These are phyloP conservation scores for Pythium folliculosum DNA, from an alignment of 352 stramenopile genomes.

Conservation along the genomic window DNA sequence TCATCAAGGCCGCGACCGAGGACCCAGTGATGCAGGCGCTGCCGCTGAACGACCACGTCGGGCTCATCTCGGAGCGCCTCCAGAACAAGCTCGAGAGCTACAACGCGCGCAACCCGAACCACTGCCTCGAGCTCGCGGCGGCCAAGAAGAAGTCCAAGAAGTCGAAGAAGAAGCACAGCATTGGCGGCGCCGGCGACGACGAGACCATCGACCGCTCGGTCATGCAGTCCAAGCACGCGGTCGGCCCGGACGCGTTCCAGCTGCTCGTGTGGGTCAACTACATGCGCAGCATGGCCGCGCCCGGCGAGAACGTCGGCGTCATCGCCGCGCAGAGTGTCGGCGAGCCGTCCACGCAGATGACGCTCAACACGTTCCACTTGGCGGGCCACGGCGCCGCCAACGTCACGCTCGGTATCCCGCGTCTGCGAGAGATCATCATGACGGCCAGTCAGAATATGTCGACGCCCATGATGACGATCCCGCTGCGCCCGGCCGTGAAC, in stretches of 20 bases:
- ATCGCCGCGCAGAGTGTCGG: constrained; percentile 99
- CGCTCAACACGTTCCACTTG: constrained; percentile 99
- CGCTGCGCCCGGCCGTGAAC: constrained; percentile 70
- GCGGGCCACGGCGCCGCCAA: constrained; percentile 98
- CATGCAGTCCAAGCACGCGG: constrained; percentile 79
- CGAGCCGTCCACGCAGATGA: constrained; percentile 99
- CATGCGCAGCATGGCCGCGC: constrained; percentile 93
- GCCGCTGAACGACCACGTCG: constrained; percentile 83
- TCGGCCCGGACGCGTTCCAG: constrained; percentile 85
- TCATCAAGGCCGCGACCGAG: constrained; percentile 69
- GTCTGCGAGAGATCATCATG: constrained; percentile 99
- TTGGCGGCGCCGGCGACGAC: constrained; percentile 11
- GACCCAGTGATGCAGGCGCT: constrained; percentile 90
- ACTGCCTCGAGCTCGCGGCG: constrained; percentile 59
- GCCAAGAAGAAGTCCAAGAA: constrained; percentile 80
- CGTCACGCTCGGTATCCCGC: constrained; percentile 99
- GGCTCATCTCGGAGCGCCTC: constrained; percentile 86
- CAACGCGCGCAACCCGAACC: constrained; percentile 75
- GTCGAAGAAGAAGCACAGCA: constrained; percentile 66
- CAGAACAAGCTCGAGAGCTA: constrained; percentile 79
- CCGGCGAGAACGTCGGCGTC: constrained; percentile 98
- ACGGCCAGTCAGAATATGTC: constrained; percentile 96
- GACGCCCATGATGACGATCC: constrained; percentile 99
- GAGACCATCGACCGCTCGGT: constrained; percentile 58
- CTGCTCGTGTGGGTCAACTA: constrained; percentile 98